Base-by-base conservation (phyloP, 2,329 filamentous ascomycete species). In the Trichophyton rubrum region DNA sequence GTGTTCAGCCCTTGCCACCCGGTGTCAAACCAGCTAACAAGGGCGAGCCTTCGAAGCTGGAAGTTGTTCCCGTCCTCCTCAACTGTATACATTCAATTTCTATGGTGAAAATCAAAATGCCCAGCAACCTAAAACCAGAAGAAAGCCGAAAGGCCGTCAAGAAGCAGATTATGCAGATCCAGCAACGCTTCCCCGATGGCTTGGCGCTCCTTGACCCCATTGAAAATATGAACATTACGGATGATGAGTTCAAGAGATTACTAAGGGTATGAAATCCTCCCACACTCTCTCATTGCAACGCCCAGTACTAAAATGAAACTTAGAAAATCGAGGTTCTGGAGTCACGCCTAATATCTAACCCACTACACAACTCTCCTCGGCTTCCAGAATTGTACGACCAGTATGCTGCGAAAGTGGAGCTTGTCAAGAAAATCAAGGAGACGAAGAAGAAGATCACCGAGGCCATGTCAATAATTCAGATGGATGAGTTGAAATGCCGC, bases 311-410 rank as follows among this genome's bases (percentile, higher is more conserved):
- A 49, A 24, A 24, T 49, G 15, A 17, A n/a, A 53, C 7, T 61
- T 78, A 90, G 74, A 97, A 97, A 83, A 96, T 99, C 63, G 93
- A 99, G 75, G 89, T 97, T 9, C 82, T 99, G 1, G 93, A 99
- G 75, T 93, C 92, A 3, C 86, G 89, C 59, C 79, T 99, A 22
- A 77, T 97, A 30, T 83, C 89, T 13, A 97, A 96, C 72, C 90
- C 92, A 3, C 81, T 99, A 15, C 92, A 99, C 73, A 88, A 92
- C 62, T 96, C 91, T 3, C 89, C 91, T 1, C 82, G 90, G 38
- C 79, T 99, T 8, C 84, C 87, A 0, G 86, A 87, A 57, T 81
- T 97, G 1, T 99, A 93, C 80, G 85, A 91, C 47, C 87, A 90
- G 71, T 97, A 96, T 71, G 83, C 85, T 17, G 79, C 79, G 64